Percentiles rank a stretch among this genome's conserved stretches.
Evolutionary conservation across 2,329 filamentous ascomycete species (phyloP).

Genomic region (Talaromyces sp.): DNA sequence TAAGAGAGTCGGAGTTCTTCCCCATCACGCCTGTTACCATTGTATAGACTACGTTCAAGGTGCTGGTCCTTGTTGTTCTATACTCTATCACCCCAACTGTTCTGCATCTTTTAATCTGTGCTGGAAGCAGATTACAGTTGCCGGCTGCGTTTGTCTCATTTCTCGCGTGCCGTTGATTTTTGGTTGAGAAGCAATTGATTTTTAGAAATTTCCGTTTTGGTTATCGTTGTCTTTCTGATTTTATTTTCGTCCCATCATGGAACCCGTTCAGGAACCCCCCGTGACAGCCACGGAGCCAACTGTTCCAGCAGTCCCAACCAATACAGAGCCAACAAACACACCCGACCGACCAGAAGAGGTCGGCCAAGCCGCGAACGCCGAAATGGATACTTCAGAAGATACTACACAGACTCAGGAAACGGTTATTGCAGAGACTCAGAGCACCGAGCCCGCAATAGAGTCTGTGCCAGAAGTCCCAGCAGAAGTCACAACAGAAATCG

Average conservation of each 20-base stretch:
- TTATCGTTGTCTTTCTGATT: background rate
- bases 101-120: constrained; percentile 17
- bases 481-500: background rate
- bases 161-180: background rate
- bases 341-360: background rate
- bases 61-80: constrained; percentile 10
- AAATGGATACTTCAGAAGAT: constrained; percentile 25
- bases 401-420: constrained; percentile 5
- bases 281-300: constrained; percentile 5
- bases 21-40: background rate
- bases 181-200: background rate
- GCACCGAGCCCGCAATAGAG: background rate
- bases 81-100: constrained; percentile 11
- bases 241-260: constrained; percentile 6
- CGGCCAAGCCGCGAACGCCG: background rate
- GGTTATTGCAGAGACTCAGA: background rate
- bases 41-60: constrained; percentile 1
- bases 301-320: background rate
- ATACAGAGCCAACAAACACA: constrained; percentile 3
- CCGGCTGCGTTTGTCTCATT: background rate
- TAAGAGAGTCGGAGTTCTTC: constrained; percentile 1
- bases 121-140: constrained; percentile 3
- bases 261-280: constrained; percentile 11
- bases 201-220: background rate
- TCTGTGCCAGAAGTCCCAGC: background rate